Evolutionary conservation across 2,329 filamentous ascomycete species (phyloP).

Genomic region (Hymenoscyphus infarciens): DNA sequence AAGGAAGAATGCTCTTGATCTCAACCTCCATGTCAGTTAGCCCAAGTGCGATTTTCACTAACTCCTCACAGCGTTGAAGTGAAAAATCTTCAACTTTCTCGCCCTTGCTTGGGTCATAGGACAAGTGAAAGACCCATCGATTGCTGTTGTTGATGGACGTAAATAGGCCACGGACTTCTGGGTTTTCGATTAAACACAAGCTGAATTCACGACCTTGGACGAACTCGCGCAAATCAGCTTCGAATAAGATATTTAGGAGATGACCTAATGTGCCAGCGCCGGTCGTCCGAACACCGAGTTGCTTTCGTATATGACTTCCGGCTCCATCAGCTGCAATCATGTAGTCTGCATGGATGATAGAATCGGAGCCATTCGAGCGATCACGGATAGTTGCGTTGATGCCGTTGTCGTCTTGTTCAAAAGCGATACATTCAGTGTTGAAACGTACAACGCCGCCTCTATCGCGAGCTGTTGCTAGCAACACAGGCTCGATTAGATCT

Average conservation of each 20-base stretch:
- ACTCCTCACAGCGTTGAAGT: constrained; percentile 22
- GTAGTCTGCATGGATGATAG: constrained; percentile 35
- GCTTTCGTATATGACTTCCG: constrained; percentile 30
- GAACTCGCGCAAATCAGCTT: constrained; percentile 30
- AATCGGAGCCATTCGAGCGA: constrained; percentile 8
- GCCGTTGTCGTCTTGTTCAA: constrained; percentile 27
- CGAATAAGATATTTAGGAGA: constrained; percentile 38
- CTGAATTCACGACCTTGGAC: constrained; percentile 35
- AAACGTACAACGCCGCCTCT: constrained; percentile 38
- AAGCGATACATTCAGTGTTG: constrained; percentile 29
- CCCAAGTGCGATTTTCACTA: constrained; percentile 35
- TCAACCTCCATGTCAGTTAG: constrained; percentile 32
- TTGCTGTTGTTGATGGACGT: constrained; percentile 31
- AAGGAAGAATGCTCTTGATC: constrained; percentile 36
- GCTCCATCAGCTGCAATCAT: constrained; percentile 41
- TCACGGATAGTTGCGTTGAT: constrained; percentile 31
- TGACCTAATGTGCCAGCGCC: constrained; percentile 35
- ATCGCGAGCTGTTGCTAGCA: constrained; percentile 35
- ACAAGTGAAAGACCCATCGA: constrained; percentile 32
- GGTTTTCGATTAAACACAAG: constrained; percentile 34
- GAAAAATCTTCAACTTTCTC: constrained; percentile 24
- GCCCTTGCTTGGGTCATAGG: constrained; percentile 25
- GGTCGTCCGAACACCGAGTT: constrained; percentile 30
- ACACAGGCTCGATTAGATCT: constrained; percentile 40
- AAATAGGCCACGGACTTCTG: constrained; percentile 22